A percentile compares a stretch with the other conserved stretches of the same genome.
These are phyloP conservation scores for Durusdinium trenchii DNA, from an alignment of 73 alveolate species.

Conservation along the genomic window DNA sequence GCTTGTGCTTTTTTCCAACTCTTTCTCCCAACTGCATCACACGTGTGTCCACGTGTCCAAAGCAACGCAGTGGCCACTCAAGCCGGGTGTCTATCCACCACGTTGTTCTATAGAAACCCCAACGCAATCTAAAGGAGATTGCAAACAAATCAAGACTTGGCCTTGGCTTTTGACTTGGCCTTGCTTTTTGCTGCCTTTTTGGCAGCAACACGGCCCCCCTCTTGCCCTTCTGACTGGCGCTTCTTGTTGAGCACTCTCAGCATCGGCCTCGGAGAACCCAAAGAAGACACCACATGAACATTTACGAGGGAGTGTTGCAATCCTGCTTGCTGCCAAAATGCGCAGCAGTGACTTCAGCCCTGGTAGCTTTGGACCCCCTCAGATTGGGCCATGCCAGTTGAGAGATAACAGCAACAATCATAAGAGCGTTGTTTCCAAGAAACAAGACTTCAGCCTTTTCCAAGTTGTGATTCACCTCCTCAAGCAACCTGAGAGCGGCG, in stretches of 20 bases:
- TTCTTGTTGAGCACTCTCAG: background rate
- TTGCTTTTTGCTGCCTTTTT: background rate
- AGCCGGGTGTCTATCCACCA: no score
- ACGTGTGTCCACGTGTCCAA: no score
- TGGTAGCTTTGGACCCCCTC: constrained; percentile 15
- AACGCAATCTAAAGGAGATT: background rate
- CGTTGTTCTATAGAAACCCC: background rate
- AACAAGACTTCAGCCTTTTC: background rate
- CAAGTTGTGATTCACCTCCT: background rate
- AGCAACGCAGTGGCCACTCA: no score
- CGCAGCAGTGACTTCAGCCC: background rate
- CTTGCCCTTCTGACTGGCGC: background rate
- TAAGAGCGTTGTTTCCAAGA: background rate
- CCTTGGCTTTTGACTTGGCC: constrained; percentile 17
- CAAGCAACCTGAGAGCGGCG: background rate
- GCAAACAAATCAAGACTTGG: background rate
- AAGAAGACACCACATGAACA: background rate
- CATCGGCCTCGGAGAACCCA: background rate
- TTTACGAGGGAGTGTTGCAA: background rate
- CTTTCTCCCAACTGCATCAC: no score
- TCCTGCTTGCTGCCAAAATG: background rate
- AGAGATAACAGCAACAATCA: no score
- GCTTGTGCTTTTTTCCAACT: no score
- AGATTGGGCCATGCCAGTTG: background rate
- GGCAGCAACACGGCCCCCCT: background rate